Evolutionary conservation across 139 green algal species (phyloP), one percentile per base, ranked within the genome.

Genomic region (Coelastrella sp.): DNA sequence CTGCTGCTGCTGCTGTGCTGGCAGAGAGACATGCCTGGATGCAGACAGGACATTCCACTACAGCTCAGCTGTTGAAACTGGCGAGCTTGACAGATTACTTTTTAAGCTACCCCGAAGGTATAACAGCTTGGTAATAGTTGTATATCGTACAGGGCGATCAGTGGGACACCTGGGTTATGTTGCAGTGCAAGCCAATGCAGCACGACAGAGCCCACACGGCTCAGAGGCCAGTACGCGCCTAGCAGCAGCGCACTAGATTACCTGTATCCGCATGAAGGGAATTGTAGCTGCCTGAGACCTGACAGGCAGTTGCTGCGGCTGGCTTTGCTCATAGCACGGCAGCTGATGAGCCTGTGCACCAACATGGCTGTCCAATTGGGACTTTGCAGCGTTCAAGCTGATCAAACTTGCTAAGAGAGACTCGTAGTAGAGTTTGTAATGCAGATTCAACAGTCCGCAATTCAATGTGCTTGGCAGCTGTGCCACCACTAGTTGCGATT

Each of bases 291-390:
- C 60, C 57, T 17, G 13, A 86, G n/a, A 19, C 60, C 60, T 7
- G 59, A 75, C 16, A 86, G 60, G 61, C 60, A 86, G 60, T 57
- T 86, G 81, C 81, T 47, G 23, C 61, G 20, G 19, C 60, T 75
- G 0, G 81, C 81, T 57, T 76, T 74, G 81, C 81, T 76, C 60
- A 86, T 14, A n/a, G 81, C 81, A 19, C 81, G 61, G 81, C 81
- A 76, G n/a, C 79, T 59, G 7, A 86, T 75, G 10, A 86, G 80
- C 23, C 80, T 74, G 8, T 86, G 58, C 20, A 86, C 80, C 59
- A 86, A 20, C 80, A 86, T 86, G 20, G 10, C 22, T 47, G 32
- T 47, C 32, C 32, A 47, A 47, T 47, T 47, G 32, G 32, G 32
- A 47, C 32, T 47, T 47, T 47, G 32, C 32, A 47, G 32, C 32